A percentile compares a stretch with the other conserved stretches of the same genome.
Evolutionary conservation across 768 basidiomycete species (phyloP).

Genomic region (Clavaria fumosa): DNA sequence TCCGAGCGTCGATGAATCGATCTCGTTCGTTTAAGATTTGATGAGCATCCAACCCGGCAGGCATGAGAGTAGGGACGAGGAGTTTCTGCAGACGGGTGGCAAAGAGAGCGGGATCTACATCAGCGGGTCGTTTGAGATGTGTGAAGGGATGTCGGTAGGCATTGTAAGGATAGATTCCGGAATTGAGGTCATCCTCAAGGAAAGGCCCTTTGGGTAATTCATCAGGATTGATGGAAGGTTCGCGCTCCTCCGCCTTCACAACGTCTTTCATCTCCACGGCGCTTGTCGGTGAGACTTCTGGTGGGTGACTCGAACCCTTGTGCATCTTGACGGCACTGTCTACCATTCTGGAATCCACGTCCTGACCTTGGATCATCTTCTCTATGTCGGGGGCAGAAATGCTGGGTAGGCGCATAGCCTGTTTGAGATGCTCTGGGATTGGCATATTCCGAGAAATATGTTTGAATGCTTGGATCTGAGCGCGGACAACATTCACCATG

Average conservation of each 20-base stretch:
- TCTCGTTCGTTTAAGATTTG: conserved; percentile 85
- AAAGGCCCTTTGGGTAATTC: conserved; percentile 61
- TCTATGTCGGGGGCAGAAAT: conserved; percentile 47
- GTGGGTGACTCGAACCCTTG: conserved; percentile 33
- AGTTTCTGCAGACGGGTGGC: conserved; percentile 66
- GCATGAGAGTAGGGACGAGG: conserved; percentile 81
- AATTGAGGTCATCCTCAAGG: conserved; percentile 65
- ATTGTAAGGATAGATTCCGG: conserved; percentile 85
- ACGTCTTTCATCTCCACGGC: conserved; percentile 16
- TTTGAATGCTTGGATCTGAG: conserved; percentile 75
- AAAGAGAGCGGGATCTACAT: conserved; percentile 44
- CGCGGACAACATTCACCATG: conserved; percentile 61
- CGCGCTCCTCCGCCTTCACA: conserved; percentile 43
- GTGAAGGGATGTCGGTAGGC: conserved; percentile 75
- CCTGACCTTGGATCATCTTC: conserved; percentile 43
- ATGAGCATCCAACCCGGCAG: conserved; percentile 83
- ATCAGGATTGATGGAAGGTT: conserved; percentile 30
- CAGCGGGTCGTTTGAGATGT: conserved; percentile 52
- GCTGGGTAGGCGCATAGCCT: conserved; percentile 52
- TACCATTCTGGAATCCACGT: conserved; percentile 46
- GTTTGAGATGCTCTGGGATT: conserved; percentile 53
- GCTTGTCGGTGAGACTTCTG: background rate
- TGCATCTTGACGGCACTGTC: conserved; percentile 64
- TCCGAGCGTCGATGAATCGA: conserved; percentile 76
- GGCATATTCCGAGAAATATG: conserved; percentile 48